A percentile compares a stretch with the other conserved stretches of the same genome.
Evolutionary conservation across 257 asterid genomes (phyloP).

Genomic region (Cruciata laevipes): DNA sequence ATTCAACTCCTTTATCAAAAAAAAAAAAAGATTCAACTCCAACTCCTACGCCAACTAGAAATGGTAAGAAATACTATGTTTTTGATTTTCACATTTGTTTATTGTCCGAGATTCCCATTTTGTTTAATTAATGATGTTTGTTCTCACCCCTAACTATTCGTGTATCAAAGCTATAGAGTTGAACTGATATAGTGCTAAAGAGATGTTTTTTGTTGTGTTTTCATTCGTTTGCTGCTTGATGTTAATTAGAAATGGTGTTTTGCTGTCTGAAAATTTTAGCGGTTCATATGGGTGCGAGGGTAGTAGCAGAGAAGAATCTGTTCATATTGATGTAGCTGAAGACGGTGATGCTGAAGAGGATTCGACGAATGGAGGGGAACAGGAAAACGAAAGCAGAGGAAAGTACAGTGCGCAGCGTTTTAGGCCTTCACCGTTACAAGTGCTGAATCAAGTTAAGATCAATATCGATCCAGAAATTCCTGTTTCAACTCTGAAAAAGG

Average conservation of each 20-base stretch:
- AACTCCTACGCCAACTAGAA: constrained; percentile 35
- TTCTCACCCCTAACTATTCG: too few relatives aligned
- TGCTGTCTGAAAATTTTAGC: not conserved
- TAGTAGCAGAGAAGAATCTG: constrained; percentile 28
- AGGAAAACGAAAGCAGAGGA: not conserved
- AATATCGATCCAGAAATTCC: constrained; percentile 69
- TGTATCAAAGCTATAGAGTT: too few relatives aligned
- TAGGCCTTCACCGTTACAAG: constrained; percentile 42
- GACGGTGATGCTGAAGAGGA: constrained; percentile 40
- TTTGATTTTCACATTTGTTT: too few relatives aligned
- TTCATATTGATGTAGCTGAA: constrained; percentile 39
- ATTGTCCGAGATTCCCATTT: too few relatives aligned
- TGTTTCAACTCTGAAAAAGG: constrained; percentile 45
- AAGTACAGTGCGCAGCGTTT: constrained; percentile 4
- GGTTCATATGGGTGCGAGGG: constrained; percentile 27
- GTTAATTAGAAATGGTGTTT: too few relatives aligned
- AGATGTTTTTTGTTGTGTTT: too few relatives aligned
- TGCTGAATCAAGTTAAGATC: constrained; percentile 56
- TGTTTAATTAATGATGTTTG: too few relatives aligned
- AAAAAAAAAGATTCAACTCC: too few relatives aligned
- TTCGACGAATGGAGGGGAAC: constrained; percentile 4
- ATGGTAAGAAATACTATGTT: constrained; percentile 34
- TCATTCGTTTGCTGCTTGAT: too few relatives aligned
- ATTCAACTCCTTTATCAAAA: too few relatives aligned
- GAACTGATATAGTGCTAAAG: too few relatives aligned